These are phyloP conservation scores for Thuja plicata DNA, from an alignment of 83 land plant species.

Conservation along the genomic window DNA sequence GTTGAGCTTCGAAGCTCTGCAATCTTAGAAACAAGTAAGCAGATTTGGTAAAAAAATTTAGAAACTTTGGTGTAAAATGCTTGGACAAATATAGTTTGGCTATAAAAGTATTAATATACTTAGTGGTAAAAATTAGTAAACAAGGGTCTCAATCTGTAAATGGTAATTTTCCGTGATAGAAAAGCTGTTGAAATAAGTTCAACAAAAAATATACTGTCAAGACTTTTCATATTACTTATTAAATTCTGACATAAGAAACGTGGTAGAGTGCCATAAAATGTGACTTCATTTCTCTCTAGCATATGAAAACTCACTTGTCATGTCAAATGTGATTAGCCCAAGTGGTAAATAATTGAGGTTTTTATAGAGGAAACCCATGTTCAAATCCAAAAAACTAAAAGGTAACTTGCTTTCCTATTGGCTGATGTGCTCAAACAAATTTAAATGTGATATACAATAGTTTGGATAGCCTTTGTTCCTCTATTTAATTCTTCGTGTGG, in stretches of 20 bases:
- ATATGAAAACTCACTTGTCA: not conserved
- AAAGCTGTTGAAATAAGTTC: not conserved
- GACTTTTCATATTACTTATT: not conserved
- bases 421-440: not conserved
- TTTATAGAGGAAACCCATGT: not conserved
- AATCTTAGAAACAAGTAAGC: not conserved
- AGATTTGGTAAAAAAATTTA: no score
- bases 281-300: no score
- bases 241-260: not conserved
- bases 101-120: no score
- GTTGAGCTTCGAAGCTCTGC: not conserved
- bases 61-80: not conserved
- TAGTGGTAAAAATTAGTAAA: no score
- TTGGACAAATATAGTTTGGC: not conserved
- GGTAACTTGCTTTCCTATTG: no score
- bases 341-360: not conserved
- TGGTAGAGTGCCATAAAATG: not conserved
- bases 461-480: not conserved
- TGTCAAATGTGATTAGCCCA: not conserved
- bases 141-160: not conserved
- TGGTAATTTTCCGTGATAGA: not conserved
- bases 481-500: not conserved
- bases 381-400: no score
- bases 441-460: not conserved
- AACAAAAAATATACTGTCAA: not conserved